These are phyloP conservation scores for Crithidia bombi DNA, from an alignment of 208 protist genomes.

Conservation along the genomic window DNA sequence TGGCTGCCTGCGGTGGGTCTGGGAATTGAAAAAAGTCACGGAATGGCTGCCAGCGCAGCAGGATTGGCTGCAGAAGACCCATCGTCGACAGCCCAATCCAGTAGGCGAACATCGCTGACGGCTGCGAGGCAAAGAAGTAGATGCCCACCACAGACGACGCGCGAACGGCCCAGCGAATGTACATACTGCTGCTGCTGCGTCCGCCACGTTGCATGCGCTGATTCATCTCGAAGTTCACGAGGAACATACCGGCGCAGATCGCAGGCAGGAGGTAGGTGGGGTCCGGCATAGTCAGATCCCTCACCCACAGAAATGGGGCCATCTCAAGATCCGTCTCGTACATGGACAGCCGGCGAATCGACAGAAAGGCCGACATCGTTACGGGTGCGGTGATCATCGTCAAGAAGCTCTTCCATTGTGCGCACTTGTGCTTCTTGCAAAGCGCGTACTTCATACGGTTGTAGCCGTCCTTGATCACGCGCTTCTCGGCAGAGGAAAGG, in stretches of 20 bases:
- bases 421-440: conserved; percentile 81
- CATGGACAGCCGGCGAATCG: conserved; percentile 78
- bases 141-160: conserved; percentile 64
- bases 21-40: conserved; percentile 84
- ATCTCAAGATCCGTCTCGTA: conserved; percentile 88
- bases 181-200: conserved; percentile 73
- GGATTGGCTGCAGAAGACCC: conserved; percentile 81
- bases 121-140: conserved; percentile 84
- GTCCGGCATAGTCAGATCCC: conserved; percentile 88
- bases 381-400: conserved; percentile 75
- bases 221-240: conserved; percentile 90
- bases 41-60: conserved; percentile 88
- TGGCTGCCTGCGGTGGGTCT: conserved; percentile 77
- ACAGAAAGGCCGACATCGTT: conserved; percentile 86
- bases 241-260: conserved; percentile 85
- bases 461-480: conserved; percentile 86
- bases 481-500: conserved; percentile 80
- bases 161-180: conserved; percentile 81
- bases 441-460: conserved; percentile 88
- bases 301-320: conserved; percentile 84
- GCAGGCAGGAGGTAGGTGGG: conserved; percentile 76
- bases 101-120: conserved; percentile 88
- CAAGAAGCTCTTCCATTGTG: conserved; percentile 84
- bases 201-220: conserved; percentile 86
- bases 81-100: conserved; percentile 88